phyloP scores from a whole-genome alignment of 2,329 filamentous ascomycete species.

The Cytospora piceae region DNA sequence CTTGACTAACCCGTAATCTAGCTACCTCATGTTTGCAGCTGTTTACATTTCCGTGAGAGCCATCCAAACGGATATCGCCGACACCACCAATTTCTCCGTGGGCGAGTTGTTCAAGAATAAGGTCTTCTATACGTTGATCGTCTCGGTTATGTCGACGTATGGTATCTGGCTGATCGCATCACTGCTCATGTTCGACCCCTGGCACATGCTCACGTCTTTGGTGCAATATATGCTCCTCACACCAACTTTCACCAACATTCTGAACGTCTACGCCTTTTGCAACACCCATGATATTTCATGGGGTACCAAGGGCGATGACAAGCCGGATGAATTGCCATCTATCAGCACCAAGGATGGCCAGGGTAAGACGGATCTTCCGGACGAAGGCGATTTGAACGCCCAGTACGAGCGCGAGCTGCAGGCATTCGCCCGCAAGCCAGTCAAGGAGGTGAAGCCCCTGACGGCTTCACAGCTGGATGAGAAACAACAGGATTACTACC shows the following conservation, averaged over 20 bases:
- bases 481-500: slow-evolving; percentile 97
- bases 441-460: slow-evolving; percentile 68
- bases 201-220: slow-evolving; percentile 98
- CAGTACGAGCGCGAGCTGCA: slow-evolving; percentile 87
- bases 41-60: slow-evolving; percentile 91
- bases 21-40: slow-evolving; percentile 91
- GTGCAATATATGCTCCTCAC: slow-evolving; percentile 93
- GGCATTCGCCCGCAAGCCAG: slow-evolving; percentile 74
- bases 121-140: slow-evolving; percentile 90
- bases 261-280: slow-evolving; percentile 99
- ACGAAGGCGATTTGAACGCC: slow-evolving; percentile 92
- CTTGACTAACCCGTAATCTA: slow-evolving; percentile 41
- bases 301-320: slow-evolving; percentile 98
- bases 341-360: slow-evolving; percentile 86
- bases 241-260: slow-evolving; percentile 95
- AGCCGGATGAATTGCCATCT: slow-evolving; percentile 84
- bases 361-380: slow-evolving; percentile 93
- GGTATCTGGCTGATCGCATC: slow-evolving; percentile 91
- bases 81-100: slow-evolving; percentile 67
- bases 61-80: slow-evolving; percentile 72
- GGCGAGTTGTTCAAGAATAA: slow-evolving; percentile 79
- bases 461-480: slow-evolving; percentile 64
- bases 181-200: slow-evolving; percentile 94
- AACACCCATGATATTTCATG: slow-evolving; percentile 98
- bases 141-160: slow-evolving; percentile 90